Evolutionary conservation across 2,329 filamentous ascomycete species (phyloP).

Genomic region (Blastomyces silverae): DNA sequence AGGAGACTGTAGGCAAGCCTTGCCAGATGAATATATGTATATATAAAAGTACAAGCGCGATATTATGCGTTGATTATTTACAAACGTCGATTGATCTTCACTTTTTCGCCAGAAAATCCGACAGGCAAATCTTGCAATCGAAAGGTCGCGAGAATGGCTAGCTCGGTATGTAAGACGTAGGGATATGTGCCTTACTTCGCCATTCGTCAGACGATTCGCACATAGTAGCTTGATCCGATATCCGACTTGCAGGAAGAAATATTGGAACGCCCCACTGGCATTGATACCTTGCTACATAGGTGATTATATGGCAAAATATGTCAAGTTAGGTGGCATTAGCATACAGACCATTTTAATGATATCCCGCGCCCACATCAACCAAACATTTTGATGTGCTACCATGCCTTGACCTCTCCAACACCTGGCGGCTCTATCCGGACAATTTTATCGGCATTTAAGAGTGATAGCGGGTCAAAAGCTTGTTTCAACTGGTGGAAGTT

Average conservation of each 20-base stretch:
- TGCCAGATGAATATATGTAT: neutral
- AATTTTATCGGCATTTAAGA: slow-evolving; percentile 60
- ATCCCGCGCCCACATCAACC: neutral
- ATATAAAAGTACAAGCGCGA: neutral
- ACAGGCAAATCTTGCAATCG: neutral
- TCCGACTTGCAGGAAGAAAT: neutral
- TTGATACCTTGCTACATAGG: neutral
- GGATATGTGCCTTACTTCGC: neutral
- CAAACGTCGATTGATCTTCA: neutral
- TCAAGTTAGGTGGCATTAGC: neutral
- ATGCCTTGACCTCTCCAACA: slow-evolving; percentile 45
- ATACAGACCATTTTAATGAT: slow-evolving; percentile 2
- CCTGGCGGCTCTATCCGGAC: slow-evolving; percentile 50
- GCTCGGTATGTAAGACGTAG: neutral
- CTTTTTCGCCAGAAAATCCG: neutral
- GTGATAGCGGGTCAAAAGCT: slow-evolving; percentile 58
- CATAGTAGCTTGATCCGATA: neutral
- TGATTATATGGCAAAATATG: neutral
- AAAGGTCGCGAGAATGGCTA: neutral
- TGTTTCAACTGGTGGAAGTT: slow-evolving; percentile 49
- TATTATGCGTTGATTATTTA: neutral
- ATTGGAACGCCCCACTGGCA: neutral
- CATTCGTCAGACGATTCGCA: neutral
- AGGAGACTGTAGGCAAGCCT: neutral
- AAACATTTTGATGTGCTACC: slow-evolving; percentile 29